Conservation (phyloP, 495 filamentous ascomycete species). For the Platismatia glauca region DNA sequence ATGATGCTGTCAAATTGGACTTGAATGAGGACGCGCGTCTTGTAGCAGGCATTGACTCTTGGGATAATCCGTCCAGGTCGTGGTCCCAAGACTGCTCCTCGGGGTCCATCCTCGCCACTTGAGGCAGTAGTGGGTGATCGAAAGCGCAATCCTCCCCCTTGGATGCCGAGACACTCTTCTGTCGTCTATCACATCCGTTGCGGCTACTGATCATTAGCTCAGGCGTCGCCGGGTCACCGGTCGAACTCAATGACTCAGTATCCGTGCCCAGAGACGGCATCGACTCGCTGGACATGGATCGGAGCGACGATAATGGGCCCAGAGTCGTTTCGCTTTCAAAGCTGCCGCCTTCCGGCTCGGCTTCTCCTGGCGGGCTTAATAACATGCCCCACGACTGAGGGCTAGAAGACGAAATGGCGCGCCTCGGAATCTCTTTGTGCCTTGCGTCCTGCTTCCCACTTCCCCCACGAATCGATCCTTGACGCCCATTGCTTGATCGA, state of each 20-base stretch:
- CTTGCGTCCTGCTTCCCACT: neutral
- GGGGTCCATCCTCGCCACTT: conserved; percentile 29
- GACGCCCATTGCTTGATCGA: neutral
- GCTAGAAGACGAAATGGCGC: conserved; percentile 19
- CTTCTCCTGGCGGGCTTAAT: conserved; percentile 38
- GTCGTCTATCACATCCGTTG: conserved; percentile 34
- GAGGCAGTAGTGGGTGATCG: conserved; percentile 48
- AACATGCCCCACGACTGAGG: conserved; percentile 33
- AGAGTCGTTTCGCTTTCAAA: conserved; percentile 34
- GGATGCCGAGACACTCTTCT: conserved; percentile 36
- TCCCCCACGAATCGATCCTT: neutral
- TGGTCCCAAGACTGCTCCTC: conserved; percentile 10
- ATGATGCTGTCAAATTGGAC: conserved; percentile 88
- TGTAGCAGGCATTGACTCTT: conserved; percentile 21
- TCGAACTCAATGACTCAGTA: conserved; percentile 34
- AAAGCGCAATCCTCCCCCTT: conserved; percentile 40
- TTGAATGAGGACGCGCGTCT: conserved; percentile 58
- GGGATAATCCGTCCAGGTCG: neutral
- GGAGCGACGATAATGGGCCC: conserved; percentile 35
- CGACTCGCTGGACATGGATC: conserved; percentile 52
- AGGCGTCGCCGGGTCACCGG: conserved; percentile 33
- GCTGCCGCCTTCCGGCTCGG: conserved; percentile 30
- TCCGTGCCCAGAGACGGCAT: conserved; percentile 54
- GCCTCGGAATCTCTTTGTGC: neutral
- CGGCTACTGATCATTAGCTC: conserved; percentile 33